Evolutionary conservation across 179 eudicot genomes (phyloP).

Genomic region (Patellifolia procumbens): DNA sequence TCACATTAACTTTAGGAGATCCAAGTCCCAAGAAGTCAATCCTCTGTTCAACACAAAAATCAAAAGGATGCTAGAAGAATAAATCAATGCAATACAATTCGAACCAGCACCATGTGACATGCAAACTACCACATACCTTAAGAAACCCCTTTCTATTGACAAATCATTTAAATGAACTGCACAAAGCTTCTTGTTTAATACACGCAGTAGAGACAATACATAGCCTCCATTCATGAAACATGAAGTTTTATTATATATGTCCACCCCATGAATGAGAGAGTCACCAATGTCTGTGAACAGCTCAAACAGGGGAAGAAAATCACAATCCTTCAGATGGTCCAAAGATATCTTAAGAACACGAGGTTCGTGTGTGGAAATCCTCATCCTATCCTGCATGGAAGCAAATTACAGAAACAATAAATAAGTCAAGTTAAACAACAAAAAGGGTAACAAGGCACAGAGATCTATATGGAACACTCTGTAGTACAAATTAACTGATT

Average conservation of each 20-base stretch:
- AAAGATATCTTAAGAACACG: constrained; percentile 28
- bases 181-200: constrained; percentile 26
- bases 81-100: neutral
- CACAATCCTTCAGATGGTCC: constrained; percentile 34
- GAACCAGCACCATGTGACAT: neutral
- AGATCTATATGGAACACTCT: neutral
- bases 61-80: too few relatives aligned
- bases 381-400: constrained; percentile 25
- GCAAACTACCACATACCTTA: constrained; percentile 27
- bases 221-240: constrained; percentile 34
- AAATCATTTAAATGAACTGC: constrained; percentile 30
- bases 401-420: constrained; percentile 2
- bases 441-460: neutral
- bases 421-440: neutral
- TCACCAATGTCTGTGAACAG: constrained; percentile 24
- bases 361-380: constrained; percentile 8
- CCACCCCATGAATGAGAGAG: constrained; percentile 28
- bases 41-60: neutral
- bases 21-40: neutral
- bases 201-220: constrained; percentile 28
- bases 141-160: constrained; percentile 33
- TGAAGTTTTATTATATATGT: constrained; percentile 19
- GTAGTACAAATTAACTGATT: neutral
- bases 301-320: constrained; percentile 30
- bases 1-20: too few relatives aligned